Percentiles rank a stretch among this genome's conserved stretches.
Conservation (phyloP, 1,284 basidiomycete species). For the Porogramme epimiltina region DNA sequence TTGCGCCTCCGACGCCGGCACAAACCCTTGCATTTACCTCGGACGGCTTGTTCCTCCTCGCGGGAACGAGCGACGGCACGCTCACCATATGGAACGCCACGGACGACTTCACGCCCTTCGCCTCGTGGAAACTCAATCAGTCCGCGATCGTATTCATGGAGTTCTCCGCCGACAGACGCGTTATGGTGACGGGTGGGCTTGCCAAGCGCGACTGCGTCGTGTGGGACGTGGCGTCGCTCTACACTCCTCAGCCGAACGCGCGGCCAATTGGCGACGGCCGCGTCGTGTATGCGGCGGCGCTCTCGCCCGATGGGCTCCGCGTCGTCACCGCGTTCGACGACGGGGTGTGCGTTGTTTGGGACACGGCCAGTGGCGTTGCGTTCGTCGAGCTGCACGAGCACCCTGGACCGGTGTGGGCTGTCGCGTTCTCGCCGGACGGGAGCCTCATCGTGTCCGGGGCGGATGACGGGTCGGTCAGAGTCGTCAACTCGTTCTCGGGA, state of each 20-base stretch:
- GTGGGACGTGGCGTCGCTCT: constrained; percentile 18
- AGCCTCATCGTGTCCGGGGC: constrained; percentile 17
- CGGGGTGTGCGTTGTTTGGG: constrained; percentile 16
- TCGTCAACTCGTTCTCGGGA: constrained; percentile 20
- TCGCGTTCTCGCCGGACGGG: constrained; percentile 19
- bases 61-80: constrained; percentile 24
- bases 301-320: constrained; percentile 25
- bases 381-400: constrained; percentile 4
- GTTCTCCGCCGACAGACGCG: constrained; percentile 23
- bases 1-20: constrained; percentile 10
- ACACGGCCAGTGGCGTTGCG: not conserved
- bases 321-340: constrained; percentile 26
- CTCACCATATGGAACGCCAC: constrained; percentile 26
- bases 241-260: not conserved
- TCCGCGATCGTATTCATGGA: constrained; percentile 22
- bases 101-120: constrained; percentile 5
- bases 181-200: constrained; percentile 22
- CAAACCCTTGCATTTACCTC: constrained; percentile 25
- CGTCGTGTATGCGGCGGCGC: constrained; percentile 22
- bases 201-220: constrained; percentile 19
- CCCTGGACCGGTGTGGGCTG: constrained; percentile 1
- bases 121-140: constrained; percentile 1
- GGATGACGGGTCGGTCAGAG: constrained; percentile 12
- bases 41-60: constrained; percentile 26
- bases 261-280: constrained; percentile 18